These are phyloP conservation scores for Suhomyces choctaworum DNA, from an alignment of 1,139 yeast genomes.

Conservation along the genomic window DNA sequence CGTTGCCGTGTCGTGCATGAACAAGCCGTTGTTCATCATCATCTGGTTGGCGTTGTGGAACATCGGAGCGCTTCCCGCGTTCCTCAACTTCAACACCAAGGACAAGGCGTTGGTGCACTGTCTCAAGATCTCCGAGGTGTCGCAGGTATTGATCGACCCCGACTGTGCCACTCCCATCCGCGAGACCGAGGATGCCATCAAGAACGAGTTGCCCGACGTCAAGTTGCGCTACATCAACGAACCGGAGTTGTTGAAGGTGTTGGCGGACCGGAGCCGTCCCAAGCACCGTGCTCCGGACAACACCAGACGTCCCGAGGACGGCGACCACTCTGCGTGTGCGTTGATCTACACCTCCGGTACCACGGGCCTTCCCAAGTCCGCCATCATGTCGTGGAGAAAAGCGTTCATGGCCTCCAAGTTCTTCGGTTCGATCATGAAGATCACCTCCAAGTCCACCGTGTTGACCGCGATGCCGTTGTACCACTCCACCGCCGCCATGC, in stretches of 20 bases:
- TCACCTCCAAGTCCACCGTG: constrained; percentile 56
- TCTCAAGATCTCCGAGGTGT: constrained; percentile 64
- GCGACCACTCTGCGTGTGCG: constrained; percentile 64
- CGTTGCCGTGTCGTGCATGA: constrained; percentile 78
- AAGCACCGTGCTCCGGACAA: constrained; percentile 55
- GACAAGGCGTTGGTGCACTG: constrained; percentile 82
- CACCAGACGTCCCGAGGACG: constrained; percentile 55
- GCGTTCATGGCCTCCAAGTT: constrained; percentile 66
- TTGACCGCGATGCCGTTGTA: constrained; percentile 95
- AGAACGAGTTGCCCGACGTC: constrained; percentile 40
- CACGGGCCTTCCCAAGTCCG: constrained; percentile 94
- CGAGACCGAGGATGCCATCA: constrained; percentile 52
- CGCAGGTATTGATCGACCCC: constrained; percentile 73
- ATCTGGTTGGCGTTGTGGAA: constrained; percentile 90
- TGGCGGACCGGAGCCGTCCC: constrained; percentile 50
- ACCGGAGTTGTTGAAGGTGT: constrained; percentile 38
- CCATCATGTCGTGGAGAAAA: constrained; percentile 91
- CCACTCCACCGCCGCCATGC: constrained; percentile 89
- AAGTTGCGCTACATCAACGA: constrained; percentile 60
- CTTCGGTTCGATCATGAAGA: constrained; percentile 70
- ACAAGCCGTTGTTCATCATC: constrained; percentile 78
- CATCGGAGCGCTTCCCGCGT: constrained; percentile 86
- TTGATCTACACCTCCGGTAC: constrained; percentile 93
- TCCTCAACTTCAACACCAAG: constrained; percentile 76
- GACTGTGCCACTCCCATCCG: constrained; percentile 59